phyloP scores from a whole-genome alignment of 2,329 filamentous ascomycete genomes.

The Fusarium coicis region DNA sequence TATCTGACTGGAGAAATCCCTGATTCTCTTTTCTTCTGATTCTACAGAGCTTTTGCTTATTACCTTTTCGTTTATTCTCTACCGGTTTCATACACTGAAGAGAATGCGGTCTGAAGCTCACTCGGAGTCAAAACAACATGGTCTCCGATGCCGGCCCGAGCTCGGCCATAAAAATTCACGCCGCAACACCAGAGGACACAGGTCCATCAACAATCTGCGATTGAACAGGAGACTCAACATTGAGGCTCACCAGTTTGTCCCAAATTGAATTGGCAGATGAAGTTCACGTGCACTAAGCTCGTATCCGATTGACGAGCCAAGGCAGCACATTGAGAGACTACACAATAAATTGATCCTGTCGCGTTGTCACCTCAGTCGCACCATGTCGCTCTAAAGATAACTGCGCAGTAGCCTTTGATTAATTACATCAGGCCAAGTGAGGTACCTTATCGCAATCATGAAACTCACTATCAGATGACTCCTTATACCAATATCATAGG shows the following conservation, averaged over 20 bases:
- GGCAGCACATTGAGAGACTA: background rate
- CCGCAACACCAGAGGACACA: no score
- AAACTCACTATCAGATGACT: fast-evolving
- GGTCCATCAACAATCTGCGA: no score
- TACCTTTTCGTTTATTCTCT: fast-evolving
- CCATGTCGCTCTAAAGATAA: background rate
- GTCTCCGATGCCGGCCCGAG: constrained; percentile 19
- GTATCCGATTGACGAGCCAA: fast-evolving
- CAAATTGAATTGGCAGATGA: background rate
- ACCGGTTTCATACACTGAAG: fast-evolving
- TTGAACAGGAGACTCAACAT: fast-evolving
- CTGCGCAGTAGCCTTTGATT: fast-evolving
- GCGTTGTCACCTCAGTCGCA: fast-evolving
- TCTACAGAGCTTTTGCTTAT: fast-evolving
- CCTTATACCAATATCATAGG: background rate
- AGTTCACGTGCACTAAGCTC: fast-evolving
- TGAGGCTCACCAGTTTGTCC: fast-evolving
- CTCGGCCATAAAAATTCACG: background rate
- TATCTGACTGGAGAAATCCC: fast-evolving
- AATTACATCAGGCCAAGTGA: fast-evolving
- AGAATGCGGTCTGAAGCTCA: background rate
- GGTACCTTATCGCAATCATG: fast-evolving
- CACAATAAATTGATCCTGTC: fast-evolving
- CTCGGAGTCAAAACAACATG: no score
- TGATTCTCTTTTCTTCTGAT: fast-evolving